Percentiles rank a stretch among this genome's conserved stretches.
phyloP scores from a whole-genome alignment of 2,329 filamentous ascomycete species.

The Leptoxyphium fumago region DNA sequence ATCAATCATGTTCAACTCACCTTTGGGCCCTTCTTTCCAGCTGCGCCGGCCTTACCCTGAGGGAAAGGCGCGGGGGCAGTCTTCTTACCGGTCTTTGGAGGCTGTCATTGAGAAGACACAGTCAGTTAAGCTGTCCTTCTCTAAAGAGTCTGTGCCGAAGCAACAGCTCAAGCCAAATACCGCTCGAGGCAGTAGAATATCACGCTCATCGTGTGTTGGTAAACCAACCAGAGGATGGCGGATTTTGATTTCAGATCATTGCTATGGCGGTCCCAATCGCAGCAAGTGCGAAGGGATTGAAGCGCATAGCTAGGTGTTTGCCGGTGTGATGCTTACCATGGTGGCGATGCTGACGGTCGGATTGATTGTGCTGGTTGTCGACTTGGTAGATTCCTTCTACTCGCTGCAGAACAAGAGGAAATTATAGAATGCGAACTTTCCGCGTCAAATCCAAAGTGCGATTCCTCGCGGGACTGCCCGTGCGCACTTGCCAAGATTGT shows the following conservation, averaged over 20 bases:
- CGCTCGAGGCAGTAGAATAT: slow-evolving; percentile 7
- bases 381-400: neutral
- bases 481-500: neutral
- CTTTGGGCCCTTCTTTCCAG: slow-evolving; percentile 84
- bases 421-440: neutral
- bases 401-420: neutral
- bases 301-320: slow-evolving; percentile 4
- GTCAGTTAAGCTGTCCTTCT: slow-evolving; percentile 86
- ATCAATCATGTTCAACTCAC: slow-evolving; percentile 40
- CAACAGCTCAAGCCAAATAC: slow-evolving; percentile 38
- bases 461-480: neutral
- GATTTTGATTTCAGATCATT: neutral
- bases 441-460: neutral
- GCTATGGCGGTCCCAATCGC: slow-evolving; percentile 1
- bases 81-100: slow-evolving; percentile 94
- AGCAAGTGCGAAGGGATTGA: slow-evolving; percentile 12
- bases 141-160: slow-evolving; percentile 59
- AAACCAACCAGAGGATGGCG: slow-evolving; percentile 6
- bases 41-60: slow-evolving; percentile 69
- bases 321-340: slow-evolving; percentile 11
- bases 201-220: slow-evolving; percentile 8
- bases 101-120: slow-evolving; percentile 99
- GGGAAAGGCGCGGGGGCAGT: slow-evolving; percentile 93
- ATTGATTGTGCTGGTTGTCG: neutral
- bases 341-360: slow-evolving; percentile 3